Percentiles rank a stretch among this genome's conserved stretches.
Evolutionary conservation across 805 yeast species (phyloP).

Genomic region (Candida arabinofermentans): DNA sequence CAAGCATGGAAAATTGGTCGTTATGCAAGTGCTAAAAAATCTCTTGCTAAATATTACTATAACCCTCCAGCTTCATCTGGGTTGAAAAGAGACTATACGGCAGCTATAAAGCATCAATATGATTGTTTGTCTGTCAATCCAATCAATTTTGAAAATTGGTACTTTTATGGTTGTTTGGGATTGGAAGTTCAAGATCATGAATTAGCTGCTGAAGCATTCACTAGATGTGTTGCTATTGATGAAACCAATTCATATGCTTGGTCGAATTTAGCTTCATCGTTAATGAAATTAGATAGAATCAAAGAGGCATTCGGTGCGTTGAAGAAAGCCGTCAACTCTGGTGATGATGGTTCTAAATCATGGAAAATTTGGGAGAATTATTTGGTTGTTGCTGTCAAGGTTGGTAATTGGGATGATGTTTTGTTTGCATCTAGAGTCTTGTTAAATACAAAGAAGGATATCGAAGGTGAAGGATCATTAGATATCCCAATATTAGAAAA

Average conservation of each 20-base stretch:
- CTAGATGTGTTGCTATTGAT: conserved; percentile 83
- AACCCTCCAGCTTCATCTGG: conserved; percentile 58
- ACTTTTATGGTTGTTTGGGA: conserved; percentile 87
- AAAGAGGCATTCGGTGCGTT: conserved; percentile 84
- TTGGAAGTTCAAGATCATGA: conserved; percentile 67
- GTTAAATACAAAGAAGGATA: conserved; percentile 51
- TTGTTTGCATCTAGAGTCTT: conserved; percentile 67
- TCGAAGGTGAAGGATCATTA: conserved; percentile 57
- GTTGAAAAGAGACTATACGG: conserved; percentile 42
- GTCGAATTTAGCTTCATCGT: conserved; percentile 86
- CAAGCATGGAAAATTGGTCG: conserved; percentile 84
- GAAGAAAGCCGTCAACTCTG: conserved; percentile 67
- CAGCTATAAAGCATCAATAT: conserved; percentile 62
- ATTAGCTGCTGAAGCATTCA: conserved; percentile 85
- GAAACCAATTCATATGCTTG: conserved; percentile 79
- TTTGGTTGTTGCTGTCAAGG: conserved; percentile 71
- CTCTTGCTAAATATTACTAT: conserved; percentile 71
- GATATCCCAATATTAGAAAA: conserved; percentile 76
- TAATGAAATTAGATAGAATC: conserved; percentile 57
- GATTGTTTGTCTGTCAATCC: conserved; percentile 76
- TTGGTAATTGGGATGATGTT: conserved; percentile 88
- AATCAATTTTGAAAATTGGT: conserved; percentile 78
- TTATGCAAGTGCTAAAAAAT: conserved; percentile 80
- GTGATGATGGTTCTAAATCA: conserved; percentile 56
- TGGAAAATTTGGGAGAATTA: conserved; percentile 94